Evolutionary conservation across 2,329 filamentous ascomycete genomes (phyloP), one percentile per base, ranked within the genome.

Genomic region (Cladosporium sp.): DNA sequence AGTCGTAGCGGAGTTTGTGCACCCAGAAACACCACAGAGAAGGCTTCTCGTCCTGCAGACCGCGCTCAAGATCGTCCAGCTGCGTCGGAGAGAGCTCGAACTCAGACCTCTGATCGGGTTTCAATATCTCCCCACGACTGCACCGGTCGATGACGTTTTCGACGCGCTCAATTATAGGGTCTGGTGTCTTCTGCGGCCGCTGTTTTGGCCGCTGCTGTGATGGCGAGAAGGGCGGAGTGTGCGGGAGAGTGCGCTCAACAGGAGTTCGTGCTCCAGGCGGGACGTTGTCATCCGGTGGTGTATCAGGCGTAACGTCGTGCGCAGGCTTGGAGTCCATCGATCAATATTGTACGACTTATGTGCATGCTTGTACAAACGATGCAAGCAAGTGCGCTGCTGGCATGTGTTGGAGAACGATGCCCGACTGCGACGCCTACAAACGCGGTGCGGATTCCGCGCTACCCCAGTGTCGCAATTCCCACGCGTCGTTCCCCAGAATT

Each of bases 291-390:
- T 49, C n/a, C 10, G 44, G 44, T 49, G 50, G 50, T 55, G 29
- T 55, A 55, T 16, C 12, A 55, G 50, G 50, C 50, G 23, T 55
- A 16, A 55, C 1, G 50, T 55, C 50, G 50, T 55, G 50, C 50
- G 50, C 50, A 55, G 50, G 26, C 50, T 55, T 55, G 50, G 50
- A n/a, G 50, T 55, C 50, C 26, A 55, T 55, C 18, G 29, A 26
- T 55, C 50, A 28, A 55, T 55, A 16, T 55, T 55, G 26, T 31
- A 55, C 50, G 23, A 55, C 26, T 55, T 55, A 55, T 55, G 44
- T 12, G 44, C 44, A 49, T 49, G 29, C 26, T 29, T 55, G 50
- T 55, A 49, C 44, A 49, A 49, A 49, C 44, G 44, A 49, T 49
- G 2, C 44, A 49, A 49, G 44, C 44, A 49, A 49, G 44, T 49